phyloP scores from a whole-genome alignment of 2,329 filamentous ascomycete species.

The Cladosporium sp. region DNA sequence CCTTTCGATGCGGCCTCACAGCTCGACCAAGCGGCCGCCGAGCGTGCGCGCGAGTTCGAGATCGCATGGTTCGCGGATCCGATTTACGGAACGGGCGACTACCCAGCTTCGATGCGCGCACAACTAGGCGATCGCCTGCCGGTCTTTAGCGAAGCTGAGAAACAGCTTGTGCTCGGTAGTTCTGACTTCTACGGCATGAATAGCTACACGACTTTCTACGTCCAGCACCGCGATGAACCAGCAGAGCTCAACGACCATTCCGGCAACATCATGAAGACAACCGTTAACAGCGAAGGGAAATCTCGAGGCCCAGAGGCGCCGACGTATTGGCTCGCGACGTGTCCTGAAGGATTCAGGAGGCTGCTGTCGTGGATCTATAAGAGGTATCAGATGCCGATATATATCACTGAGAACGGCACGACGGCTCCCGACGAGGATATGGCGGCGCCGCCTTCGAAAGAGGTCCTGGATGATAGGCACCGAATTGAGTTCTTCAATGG shows the following conservation, averaged over 20 bases:
- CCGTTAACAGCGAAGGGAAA: slow-evolving; percentile 39
- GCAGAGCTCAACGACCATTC: slow-evolving; percentile 43
- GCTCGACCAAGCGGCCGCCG: slow-evolving; percentile 40
- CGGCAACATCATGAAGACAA: slow-evolving; percentile 43
- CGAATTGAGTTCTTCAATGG: background rate
- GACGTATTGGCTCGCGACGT: background rate
- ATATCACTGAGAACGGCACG: slow-evolving; percentile 47
- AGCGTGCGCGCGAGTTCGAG: slow-evolving; percentile 45
- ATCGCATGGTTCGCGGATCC: slow-evolving; percentile 47
- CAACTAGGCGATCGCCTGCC: slow-evolving; percentile 35
- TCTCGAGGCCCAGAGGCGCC: slow-evolving; percentile 41
- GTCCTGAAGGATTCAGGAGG: slow-evolving; percentile 29
- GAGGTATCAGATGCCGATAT: slow-evolving; percentile 45
- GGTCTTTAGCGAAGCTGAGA: slow-evolving; percentile 35
- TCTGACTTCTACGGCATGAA: slow-evolving; percentile 38
- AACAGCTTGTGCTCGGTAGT: slow-evolving; percentile 29
- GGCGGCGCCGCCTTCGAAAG: slow-evolving; percentile 21
- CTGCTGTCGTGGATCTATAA: slow-evolving; percentile 45
- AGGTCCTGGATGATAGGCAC: background rate
- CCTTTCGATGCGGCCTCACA: slow-evolving; percentile 42
- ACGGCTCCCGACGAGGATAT: slow-evolving; percentile 44
- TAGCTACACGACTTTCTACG: slow-evolving; percentile 45
- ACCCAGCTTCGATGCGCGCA: slow-evolving; percentile 40
- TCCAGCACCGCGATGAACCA: slow-evolving; percentile 38
- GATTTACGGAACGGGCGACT: slow-evolving; percentile 42